These are phyloP conservation scores for Suillus subluteus DNA, from an alignment of 768 basidiomycete genomes.

Conservation along the genomic window DNA sequence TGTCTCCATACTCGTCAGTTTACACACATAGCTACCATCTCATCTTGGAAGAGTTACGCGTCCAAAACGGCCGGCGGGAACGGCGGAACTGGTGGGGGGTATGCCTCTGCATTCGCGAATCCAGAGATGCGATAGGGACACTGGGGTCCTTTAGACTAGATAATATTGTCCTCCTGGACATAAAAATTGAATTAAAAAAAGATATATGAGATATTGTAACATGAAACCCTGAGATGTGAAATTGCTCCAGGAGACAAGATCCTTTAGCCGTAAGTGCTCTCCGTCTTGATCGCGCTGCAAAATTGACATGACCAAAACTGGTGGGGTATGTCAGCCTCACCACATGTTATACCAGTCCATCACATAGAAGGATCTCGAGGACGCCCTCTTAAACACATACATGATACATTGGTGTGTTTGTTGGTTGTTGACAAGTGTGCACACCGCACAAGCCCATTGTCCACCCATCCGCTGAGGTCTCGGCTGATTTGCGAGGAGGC, in stretches of 20 bases:
- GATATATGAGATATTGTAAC: neutral
- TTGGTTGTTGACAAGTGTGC: slow-evolving; percentile 69
- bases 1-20: too few relatives aligned
- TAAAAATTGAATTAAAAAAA: neutral
- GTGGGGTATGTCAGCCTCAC: slow-evolving; percentile 61
- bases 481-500: neutral
- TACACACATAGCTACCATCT: too few relatives aligned
- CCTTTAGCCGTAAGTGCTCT: slow-evolving; percentile 18
- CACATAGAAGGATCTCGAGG: slow-evolving; percentile 41
- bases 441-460: slow-evolving; percentile 58
- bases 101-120: too few relatives aligned
- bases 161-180: too few relatives aligned
- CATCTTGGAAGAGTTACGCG: too few relatives aligned
- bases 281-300: slow-evolving; percentile 69
- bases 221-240: neutral
- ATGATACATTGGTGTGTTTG: slow-evolving; percentile 59
- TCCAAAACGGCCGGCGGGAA: too few relatives aligned
- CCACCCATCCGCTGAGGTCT: slow-evolving; percentile 2
- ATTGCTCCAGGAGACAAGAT: neutral
- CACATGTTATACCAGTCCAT: slow-evolving; percentile 72
- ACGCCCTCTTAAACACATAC: slow-evolving; percentile 55
- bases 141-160: too few relatives aligned
- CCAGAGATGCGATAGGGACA: too few relatives aligned
- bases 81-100: too few relatives aligned
- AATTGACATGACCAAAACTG: slow-evolving; percentile 75